phyloP scores from a whole-genome alignment of 257 asterid species.

The Ajuga chamaepitys region DNA sequence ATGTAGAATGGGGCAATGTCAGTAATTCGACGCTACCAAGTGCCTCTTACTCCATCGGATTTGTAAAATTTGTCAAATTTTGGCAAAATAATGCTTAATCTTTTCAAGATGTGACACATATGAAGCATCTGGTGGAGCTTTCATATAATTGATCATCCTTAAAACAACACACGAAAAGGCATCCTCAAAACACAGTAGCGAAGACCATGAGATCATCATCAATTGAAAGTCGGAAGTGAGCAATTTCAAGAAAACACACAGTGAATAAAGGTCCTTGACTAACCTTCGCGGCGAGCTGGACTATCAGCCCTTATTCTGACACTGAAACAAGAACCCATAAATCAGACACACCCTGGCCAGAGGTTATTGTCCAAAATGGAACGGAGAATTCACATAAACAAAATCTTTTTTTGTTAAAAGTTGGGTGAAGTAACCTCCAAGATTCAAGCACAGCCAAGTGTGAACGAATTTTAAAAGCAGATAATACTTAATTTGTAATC shows the following conservation, averaged over 20 bases:
- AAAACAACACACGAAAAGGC: neutral
- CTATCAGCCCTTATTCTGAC: constrained; percentile 14
- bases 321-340: constrained; percentile 17
- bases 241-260: neutral
- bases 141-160: neutral
- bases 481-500: neutral
- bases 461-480: neutral
- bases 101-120: too few relatives aligned
- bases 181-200: neutral
- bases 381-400: neutral
- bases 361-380: neutral
- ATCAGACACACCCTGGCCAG: neutral
- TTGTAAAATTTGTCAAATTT: too few relatives aligned
- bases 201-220: neutral
- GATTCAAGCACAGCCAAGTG: constrained; percentile 8
- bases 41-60: too few relatives aligned
- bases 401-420: neutral
- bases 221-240: too few relatives aligned
- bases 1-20: too few relatives aligned
- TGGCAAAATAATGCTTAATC: too few relatives aligned
- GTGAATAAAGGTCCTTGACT: neutral
- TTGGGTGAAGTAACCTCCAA: constrained; percentile 1
- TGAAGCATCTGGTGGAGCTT: neutral
- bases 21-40: too few relatives aligned
- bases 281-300: constrained; percentile 16